Percentiles rank a stretch among this genome's conserved stretches.
phyloP scores from a whole-genome alignment of 2,329 filamentous ascomycete genomes.

The Tolypocladium sp. region DNA sequence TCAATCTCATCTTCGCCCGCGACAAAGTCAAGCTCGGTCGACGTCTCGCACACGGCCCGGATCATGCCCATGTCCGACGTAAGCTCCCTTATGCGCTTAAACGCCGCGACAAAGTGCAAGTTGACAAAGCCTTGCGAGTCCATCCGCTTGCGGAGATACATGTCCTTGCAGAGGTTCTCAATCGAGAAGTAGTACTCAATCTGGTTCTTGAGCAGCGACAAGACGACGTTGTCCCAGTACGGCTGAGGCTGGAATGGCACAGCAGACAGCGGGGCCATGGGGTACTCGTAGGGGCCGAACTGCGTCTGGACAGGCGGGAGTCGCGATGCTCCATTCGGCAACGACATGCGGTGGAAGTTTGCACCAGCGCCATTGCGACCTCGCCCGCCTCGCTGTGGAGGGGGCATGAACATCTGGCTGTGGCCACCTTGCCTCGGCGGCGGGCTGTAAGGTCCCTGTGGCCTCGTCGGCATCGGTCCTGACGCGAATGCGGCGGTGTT shows the following conservation, averaged over 20 bases:
- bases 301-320: conserved; percentile 27
- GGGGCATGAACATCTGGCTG: conserved; percentile 22
- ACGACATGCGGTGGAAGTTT: conserved; percentile 29
- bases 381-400: conserved; percentile 24
- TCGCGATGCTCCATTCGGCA: conserved; percentile 25
- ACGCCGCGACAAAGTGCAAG: conserved; percentile 69
- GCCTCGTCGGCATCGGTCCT: conserved; percentile 21
- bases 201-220: conserved; percentile 36
- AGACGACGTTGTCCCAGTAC: conserved; percentile 43
- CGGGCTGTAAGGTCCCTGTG: conserved; percentile 33
- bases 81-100: conserved; percentile 56
- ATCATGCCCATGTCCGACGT: conserved; percentile 59
- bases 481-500: conserved; percentile 18
- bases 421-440: conserved; percentile 31
- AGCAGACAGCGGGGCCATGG: conserved; percentile 27
- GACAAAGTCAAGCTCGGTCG: conserved; percentile 64
- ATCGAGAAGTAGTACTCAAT: conserved; percentile 96
- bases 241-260: conserved; percentile 26
- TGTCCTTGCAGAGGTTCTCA: conserved; percentile 89
- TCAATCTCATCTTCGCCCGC: conserved; percentile 69
- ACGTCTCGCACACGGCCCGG: conserved; percentile 65
- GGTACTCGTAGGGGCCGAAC: conserved; percentile 28
- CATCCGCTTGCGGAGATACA: conserved; percentile 84
- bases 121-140: conserved; percentile 89
- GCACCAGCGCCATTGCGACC: conserved; percentile 20